A percentile compares a stretch with the other conserved stretches of the same genome.
phyloP scores from a whole-genome alignment of 1,139 yeast species.

The Yamadazyma diddensiae region DNA sequence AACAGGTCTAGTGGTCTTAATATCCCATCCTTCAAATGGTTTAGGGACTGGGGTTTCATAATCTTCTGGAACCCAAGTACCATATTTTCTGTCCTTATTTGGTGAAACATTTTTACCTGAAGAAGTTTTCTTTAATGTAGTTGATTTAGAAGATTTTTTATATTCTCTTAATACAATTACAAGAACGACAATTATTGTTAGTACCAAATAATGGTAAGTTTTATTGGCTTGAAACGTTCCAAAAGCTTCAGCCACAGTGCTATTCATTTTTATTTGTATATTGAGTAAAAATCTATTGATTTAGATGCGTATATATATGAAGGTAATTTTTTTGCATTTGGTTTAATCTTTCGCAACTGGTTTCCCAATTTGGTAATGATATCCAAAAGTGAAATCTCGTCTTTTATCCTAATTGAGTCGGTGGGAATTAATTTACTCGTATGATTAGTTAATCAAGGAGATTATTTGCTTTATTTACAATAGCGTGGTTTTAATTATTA shows the following conservation, averaged over 20 bases:
- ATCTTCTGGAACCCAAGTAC: slow-evolving; percentile 52
- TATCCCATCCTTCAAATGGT: slow-evolving; percentile 49
- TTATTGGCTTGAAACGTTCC: slow-evolving; percentile 2
- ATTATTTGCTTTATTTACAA: no score
- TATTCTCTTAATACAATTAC: slow-evolving; percentile 5
- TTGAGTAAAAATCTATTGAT: neutral
- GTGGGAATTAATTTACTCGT: no score
- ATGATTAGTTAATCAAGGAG: no score
- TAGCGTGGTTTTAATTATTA: no score
- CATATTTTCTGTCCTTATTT: slow-evolving; percentile 22
- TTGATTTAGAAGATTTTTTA: slow-evolving; percentile 2
- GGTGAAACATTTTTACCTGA: neutral
- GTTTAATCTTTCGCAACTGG: slow-evolving; percentile 5
- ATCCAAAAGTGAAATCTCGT: slow-evolving; percentile 4
- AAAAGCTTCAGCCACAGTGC: slow-evolving; percentile 1
- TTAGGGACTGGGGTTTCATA: slow-evolving; percentile 50
- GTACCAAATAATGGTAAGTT: slow-evolving; percentile 7
- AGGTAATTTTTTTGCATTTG: slow-evolving; percentile 1
- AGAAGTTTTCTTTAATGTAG: neutral
- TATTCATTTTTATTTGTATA: slow-evolving; percentile 1
- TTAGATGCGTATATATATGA: neutral
- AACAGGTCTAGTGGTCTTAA: slow-evolving; percentile 48
- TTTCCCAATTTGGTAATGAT: slow-evolving; percentile 8
- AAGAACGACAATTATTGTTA: slow-evolving; percentile 7
- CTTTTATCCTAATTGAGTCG: neutral